These are phyloP conservation scores for Plantago elongata DNA, from an alignment of 257 asterid genomes.

Conservation along the genomic window DNA sequence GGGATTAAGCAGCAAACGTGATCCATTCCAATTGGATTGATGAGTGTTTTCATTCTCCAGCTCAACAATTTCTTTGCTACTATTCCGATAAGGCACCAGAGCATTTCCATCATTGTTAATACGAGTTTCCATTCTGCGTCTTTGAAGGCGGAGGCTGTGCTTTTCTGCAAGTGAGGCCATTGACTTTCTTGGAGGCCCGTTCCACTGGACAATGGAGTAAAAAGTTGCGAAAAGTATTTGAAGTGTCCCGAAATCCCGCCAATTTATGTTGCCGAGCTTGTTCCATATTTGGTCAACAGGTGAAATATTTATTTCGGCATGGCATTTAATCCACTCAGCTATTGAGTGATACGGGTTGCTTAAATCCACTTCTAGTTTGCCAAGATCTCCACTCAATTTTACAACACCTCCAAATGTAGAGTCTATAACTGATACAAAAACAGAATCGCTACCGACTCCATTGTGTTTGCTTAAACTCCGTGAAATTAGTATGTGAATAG, in stretches of 20 bases:
- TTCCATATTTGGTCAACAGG: slow-evolving; percentile 67
- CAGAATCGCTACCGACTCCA: slow-evolving; percentile 38
- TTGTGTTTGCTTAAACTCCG: slow-evolving; percentile 48
- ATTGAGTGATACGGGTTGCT: slow-evolving; percentile 57
- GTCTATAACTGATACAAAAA: slow-evolving; percentile 55
- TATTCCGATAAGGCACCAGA: slow-evolving; percentile 30
- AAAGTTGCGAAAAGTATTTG: slow-evolving; percentile 63
- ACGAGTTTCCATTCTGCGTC: slow-evolving; percentile 51
- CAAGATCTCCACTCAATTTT: slow-evolving; percentile 65
- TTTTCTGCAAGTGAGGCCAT: slow-evolving; percentile 62
- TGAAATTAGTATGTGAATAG: slow-evolving; percentile 52
- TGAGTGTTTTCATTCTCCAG: slow-evolving; percentile 28
- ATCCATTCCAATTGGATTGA: slow-evolving; percentile 29
- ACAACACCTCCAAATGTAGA: slow-evolving; percentile 67
- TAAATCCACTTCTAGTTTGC: slow-evolving; percentile 57
- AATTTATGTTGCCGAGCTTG: slow-evolving; percentile 80
- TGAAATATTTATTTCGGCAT: slow-evolving; percentile 58
- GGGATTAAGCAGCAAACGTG: slow-evolving; percentile 37
- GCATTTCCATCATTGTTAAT: slow-evolving; percentile 32
- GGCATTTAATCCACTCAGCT: slow-evolving; percentile 64
- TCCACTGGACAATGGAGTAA: slow-evolving; percentile 58
- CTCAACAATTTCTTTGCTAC: slow-evolving; percentile 44
- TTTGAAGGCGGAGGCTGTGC: slow-evolving; percentile 72
- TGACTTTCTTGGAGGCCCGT: slow-evolving; percentile 76
- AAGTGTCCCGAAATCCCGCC: slow-evolving; percentile 76